Percentiles rank a stretch among this genome's conserved stretches.
Evolutionary conservation across 75 land plant species (phyloP).

Genomic region (Ceratopteris richardii): DNA sequence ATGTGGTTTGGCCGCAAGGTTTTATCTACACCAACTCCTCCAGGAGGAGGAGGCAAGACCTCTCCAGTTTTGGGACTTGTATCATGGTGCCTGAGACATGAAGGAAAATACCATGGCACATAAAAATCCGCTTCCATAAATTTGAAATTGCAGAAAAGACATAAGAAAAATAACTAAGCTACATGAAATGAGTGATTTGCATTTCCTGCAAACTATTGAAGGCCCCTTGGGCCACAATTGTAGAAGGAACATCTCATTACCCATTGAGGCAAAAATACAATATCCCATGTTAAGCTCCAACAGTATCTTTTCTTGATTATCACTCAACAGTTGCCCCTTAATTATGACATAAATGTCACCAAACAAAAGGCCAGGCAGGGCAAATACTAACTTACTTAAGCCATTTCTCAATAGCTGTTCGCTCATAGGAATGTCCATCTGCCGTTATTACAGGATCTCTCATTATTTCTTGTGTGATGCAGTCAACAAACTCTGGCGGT

Average conservation of each 20-base stretch:
- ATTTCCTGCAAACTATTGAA: background rate
- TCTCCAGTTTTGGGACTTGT: slow-evolving; percentile 27
- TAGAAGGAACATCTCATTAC: too few species aligned
- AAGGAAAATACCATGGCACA: background rate
- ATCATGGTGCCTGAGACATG: slow-evolving; percentile 28
- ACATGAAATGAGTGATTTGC: background rate
- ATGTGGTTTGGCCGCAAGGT: slow-evolving; percentile 27
- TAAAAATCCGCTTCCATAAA: background rate
- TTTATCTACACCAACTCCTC: slow-evolving; percentile 20
- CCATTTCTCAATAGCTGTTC: slow-evolving; percentile 40
- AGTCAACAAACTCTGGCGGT: slow-evolving; percentile 29
- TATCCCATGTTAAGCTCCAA: too few species aligned
- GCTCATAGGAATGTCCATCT: slow-evolving; percentile 50
- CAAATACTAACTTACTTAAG: slow-evolving; percentile 5
- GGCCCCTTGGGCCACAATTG: too few species aligned
- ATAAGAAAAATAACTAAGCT: background rate
- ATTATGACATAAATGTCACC: background rate
- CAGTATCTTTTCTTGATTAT: too few species aligned
- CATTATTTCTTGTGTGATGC: slow-evolving; percentile 50
- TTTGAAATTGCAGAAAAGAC: background rate
- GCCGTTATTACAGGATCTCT: slow-evolving; percentile 44
- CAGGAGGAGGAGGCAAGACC: slow-evolving; percentile 17
- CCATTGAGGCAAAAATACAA: too few species aligned
- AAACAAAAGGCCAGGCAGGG: background rate
- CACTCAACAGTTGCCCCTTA: background rate